Conservation (phyloP, 257 asterid genomes). For the Coffea eugenioides region DNA sequence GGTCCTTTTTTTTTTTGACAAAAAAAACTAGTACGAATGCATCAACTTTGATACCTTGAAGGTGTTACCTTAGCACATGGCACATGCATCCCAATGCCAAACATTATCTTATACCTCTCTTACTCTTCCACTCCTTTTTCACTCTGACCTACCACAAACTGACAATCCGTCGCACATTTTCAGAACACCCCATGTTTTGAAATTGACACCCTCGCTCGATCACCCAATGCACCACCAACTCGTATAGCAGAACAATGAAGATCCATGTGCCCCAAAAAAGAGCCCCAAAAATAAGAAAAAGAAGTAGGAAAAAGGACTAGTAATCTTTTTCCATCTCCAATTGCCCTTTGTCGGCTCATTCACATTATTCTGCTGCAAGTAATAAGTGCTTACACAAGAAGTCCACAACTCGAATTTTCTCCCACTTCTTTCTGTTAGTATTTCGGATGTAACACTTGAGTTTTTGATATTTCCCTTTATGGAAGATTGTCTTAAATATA, state of each 20-base stretch:
- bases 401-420: too few species aligned
- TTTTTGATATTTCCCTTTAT: too few species aligned
- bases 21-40: neutral
- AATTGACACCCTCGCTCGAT: neutral
- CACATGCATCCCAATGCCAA: constrained; percentile 26
- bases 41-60: constrained; percentile 20
- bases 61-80: constrained; percentile 36
- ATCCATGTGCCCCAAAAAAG: neutral
- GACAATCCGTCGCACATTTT: constrained; percentile 6
- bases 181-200: constrained; percentile 2
- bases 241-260: neutral
- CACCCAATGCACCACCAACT: neutral
- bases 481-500: too few species aligned
- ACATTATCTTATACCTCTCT: constrained; percentile 5
- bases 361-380: neutral
- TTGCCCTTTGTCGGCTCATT: neutral
- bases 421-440: too few species aligned
- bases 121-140: neutral
- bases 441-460: too few species aligned
- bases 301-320: neutral
- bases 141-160: neutral
- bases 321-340: neutral
- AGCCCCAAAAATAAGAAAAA: neutral
- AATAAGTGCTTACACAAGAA: neutral
- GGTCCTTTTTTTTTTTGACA: too few species aligned